A percentile compares a stretch with the other conserved stretches of the same genome.
Conservation (phyloP, 2,329 filamentous ascomycete species). For the Xylariaceae sp. region DNA sequence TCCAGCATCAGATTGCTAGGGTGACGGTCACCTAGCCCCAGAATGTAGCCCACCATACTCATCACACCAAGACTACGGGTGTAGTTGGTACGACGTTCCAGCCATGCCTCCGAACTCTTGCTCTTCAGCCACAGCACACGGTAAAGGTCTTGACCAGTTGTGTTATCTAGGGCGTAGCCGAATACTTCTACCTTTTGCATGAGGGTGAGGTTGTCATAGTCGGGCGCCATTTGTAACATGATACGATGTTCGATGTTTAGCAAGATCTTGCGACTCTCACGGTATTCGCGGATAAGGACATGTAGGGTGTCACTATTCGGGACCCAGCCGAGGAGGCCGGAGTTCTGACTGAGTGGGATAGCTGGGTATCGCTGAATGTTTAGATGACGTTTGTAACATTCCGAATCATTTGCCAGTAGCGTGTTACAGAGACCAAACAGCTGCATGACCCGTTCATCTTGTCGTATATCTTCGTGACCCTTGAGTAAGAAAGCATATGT, state of each 20-base stretch:
- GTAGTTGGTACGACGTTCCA: constrained; percentile 97
- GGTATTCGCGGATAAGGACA: constrained; percentile 93
- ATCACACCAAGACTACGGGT: constrained; percentile 95
- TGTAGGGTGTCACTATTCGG: constrained; percentile 97
- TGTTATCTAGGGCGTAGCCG: constrained; percentile 97
- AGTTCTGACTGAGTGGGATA: constrained; percentile 96
- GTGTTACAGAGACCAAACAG: constrained; percentile 98
- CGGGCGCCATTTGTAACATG: constrained; percentile 99
- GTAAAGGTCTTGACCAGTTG: constrained; percentile 96
- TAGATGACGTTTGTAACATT: constrained; percentile 94
- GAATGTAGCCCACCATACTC: constrained; percentile 99
- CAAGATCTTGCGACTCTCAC: constrained; percentile 93
- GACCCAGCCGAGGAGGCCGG: constrained; percentile 92
- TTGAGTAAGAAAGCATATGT: constrained; percentile 89
- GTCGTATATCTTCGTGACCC: constrained; percentile 98
- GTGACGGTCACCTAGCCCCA: constrained; percentile 93
- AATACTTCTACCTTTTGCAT: constrained; percentile 99
- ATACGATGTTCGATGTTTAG: constrained; percentile 99
- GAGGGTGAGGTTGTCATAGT: constrained; percentile 96
- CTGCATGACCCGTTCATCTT: constrained; percentile 99
- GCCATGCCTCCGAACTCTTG: constrained; percentile 96
- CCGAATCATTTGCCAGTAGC: constrained; percentile 84
- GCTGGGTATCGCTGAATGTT: constrained; percentile 94
- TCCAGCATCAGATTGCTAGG: constrained; percentile 98
- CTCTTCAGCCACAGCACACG: constrained; percentile 98